Base-by-base conservation (phyloP, 495 filamentous ascomycete species). In the Aeminium ludgeri region DNA sequence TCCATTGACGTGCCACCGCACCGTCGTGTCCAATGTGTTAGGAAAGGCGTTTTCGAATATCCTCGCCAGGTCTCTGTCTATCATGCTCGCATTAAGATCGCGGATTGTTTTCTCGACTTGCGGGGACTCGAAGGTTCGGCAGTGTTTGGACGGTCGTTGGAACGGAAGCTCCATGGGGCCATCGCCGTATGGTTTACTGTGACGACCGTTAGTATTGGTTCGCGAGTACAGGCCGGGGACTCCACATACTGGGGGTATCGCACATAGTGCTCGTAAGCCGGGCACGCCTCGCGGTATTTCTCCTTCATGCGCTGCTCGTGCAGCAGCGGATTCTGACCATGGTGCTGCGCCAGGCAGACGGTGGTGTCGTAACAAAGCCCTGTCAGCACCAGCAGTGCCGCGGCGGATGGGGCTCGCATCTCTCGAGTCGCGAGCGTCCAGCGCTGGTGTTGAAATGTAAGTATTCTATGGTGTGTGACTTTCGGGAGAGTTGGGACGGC, bases 31-130 rank as follows among this genome's bases (percentile, higher is more conserved):
- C 19, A 92, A 69, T 2, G 86, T 95, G 49, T 92, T 94, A 4
- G 89, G 89, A 50, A 87, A 96, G n/a, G 86, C 78, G 55, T 99
- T 99, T 44, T 89, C 84, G 55, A 99, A 99, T 6, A 99, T 62
- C 25, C 86, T 76, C 3, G 89, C 86, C 10, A 99, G 72, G 54
- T 96, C 91, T 39, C 78, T 78, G 55, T 95, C 80, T 29, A 76
- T 68, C 67, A 97, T 81, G 28, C 73, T 74, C 23, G 68, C 66
- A 2, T 76, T 86, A 34, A 96, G 63, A 55, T 94, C 74, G 8
- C 71, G 60, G 51, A 96, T 95, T 50, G 93, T 76, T 52, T 83
- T 65, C 58, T 99, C 89, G 12, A 95, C 87, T 0, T 76, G 67
- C 1, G 80, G 67, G 0, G 86, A 93, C 28, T 72, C 65, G 62